Base-by-base conservation (phyloP, 345 rosid species). In the Gossypium stocksii region DNA sequence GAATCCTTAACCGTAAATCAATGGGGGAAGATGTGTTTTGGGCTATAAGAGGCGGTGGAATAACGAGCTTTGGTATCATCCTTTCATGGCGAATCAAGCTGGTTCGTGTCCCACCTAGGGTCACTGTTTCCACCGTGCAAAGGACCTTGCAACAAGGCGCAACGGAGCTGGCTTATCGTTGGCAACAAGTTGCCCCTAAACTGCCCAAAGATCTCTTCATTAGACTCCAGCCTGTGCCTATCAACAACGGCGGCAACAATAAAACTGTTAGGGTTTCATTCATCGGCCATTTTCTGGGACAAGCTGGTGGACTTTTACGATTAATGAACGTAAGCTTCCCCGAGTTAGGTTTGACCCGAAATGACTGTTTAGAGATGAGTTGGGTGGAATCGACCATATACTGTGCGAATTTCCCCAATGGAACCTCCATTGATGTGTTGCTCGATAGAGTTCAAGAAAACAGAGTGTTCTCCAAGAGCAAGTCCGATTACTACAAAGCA, bases 121-220 rank as follows among this genome's bases (percentile, higher is more conserved):
- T 65, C 0, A 65, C 70, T 20, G 70, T 65, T 44, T 65, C 44
- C 70, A 4, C 48, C 4, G 70, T 65, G 3, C 52, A 41, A 48
- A 79, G 71, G 65, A 79, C 82, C 15, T 60, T 82, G 59, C 80
- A 74, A 1, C 79, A 82, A 76, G 79, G 81, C 13, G 87, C 48
- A 3, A 80, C 75, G 0, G 82, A 83, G 20, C 71, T 81, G 17
- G 74, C 77, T 2, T 72, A 75, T 41, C 71, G 74, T 2, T 86
- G 89, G 89, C 83, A 81, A 16, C 74, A 76, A 22, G 78, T 84
- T 46, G 76, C 86, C 1, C 78, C 73, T 9, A 76, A 74, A 43
- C 51, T 81, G 1, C 78, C 77, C 67, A 46, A 44, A 11, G 72
- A 79, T 56, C 83, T 84, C 43, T 86, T 86, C 76, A 58, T 86